phyloP scores from a whole-genome alignment of 305 asterid species.

The Caryopteris hybrid region DNA sequence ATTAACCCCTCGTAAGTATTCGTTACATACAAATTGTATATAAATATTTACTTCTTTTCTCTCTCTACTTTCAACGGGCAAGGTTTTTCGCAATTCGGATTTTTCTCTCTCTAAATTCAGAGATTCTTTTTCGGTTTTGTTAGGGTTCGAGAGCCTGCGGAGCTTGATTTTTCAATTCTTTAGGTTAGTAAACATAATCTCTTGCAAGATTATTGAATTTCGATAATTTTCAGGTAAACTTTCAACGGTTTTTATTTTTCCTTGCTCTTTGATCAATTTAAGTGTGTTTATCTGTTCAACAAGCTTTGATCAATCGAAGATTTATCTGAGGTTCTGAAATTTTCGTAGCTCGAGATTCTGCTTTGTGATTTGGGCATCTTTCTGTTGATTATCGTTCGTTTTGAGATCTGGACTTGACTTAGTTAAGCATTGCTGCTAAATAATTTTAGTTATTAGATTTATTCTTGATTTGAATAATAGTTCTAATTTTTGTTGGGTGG shows the following conservation, averaged over 20 bases:
- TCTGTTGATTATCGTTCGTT: slow-evolving; percentile 21
- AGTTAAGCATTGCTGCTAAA: slow-evolving; percentile 15
- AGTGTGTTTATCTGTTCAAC: slow-evolving; percentile 14
- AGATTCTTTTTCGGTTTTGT: slow-evolving; percentile 12
- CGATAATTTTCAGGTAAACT: neutral
- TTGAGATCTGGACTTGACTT: slow-evolving; percentile 52
- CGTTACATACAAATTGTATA: slow-evolving; percentile 73
- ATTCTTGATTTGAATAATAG: slow-evolving; percentile 1
- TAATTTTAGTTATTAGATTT: slow-evolving; percentile 17
- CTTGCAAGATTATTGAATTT: slow-evolving; percentile 22
- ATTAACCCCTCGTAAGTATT: slow-evolving; percentile 57
- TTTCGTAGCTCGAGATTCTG: slow-evolving; percentile 7
- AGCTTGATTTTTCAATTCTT: slow-evolving; percentile 35
- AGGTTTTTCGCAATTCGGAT: slow-evolving; percentile 49
- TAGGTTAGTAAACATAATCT: slow-evolving; percentile 21
- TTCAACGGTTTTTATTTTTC: slow-evolving; percentile 1
- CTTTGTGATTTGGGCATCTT: slow-evolving; percentile 25
- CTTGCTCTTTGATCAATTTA: slow-evolving; percentile 31
- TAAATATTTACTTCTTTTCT: slow-evolving; percentile 31
- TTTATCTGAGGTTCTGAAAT: slow-evolving; percentile 7
- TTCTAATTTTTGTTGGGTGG: slow-evolving; percentile 20
- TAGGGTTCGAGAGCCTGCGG: slow-evolving; percentile 25
- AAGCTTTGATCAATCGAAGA: slow-evolving; percentile 13
- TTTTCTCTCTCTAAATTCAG: slow-evolving; percentile 40
- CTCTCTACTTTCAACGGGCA: slow-evolving; percentile 80